phyloP scores from a whole-genome alignment of 1,139 yeast species.

The Wickerhamomyces sp. region DNA sequence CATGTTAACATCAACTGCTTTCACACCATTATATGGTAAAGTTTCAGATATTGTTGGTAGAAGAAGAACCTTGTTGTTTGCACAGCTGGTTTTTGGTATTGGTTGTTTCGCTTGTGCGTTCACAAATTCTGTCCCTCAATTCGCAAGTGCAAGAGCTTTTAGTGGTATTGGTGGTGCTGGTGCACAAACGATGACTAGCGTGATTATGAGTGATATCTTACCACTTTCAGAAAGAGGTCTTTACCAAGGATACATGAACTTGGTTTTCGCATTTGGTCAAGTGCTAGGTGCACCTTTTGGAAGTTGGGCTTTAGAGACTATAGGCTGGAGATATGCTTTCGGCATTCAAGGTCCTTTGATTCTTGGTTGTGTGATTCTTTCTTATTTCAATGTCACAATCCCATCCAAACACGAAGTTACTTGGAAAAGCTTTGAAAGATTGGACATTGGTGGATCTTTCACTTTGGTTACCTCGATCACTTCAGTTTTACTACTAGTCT shows the following conservation, averaged over 20 bases:
- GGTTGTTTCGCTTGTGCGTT: conserved; percentile 38
- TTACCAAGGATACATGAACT: conserved; percentile 53
- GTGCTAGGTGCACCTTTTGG: conserved; percentile 71
- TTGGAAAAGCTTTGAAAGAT: conserved; percentile 45
- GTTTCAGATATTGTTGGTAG: conserved; percentile 51
- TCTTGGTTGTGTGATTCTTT: conserved; percentile 33
- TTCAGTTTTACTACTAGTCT: conserved; percentile 38
- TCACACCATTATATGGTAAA: conserved; percentile 63
- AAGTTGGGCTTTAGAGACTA: conserved; percentile 62
- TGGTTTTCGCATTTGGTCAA: conserved; percentile 62
- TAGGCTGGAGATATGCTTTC: conserved; percentile 77
- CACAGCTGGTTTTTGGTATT: conserved; percentile 40
- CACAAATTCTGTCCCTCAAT: conserved; percentile 35
- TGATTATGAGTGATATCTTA: conserved; percentile 44
- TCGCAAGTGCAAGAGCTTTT: conserved; percentile 42
- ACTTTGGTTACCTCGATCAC: conserved; percentile 53
- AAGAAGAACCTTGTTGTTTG: conserved; percentile 35
- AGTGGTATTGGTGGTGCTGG: conserved; percentile 53
- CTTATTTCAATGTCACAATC: conserved; percentile 25
- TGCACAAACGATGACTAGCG: conserved; percentile 38
- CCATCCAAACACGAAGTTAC: conserved; percentile 29
- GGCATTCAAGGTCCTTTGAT: conserved; percentile 62
- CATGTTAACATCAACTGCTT: conserved; percentile 55
- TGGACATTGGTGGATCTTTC: conserved; percentile 72
- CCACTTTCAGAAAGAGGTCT: conserved; percentile 42